These are phyloP conservation scores for Pugionium dolabratum DNA, from an alignment of 345 rosid species.

Conservation along the genomic window DNA sequence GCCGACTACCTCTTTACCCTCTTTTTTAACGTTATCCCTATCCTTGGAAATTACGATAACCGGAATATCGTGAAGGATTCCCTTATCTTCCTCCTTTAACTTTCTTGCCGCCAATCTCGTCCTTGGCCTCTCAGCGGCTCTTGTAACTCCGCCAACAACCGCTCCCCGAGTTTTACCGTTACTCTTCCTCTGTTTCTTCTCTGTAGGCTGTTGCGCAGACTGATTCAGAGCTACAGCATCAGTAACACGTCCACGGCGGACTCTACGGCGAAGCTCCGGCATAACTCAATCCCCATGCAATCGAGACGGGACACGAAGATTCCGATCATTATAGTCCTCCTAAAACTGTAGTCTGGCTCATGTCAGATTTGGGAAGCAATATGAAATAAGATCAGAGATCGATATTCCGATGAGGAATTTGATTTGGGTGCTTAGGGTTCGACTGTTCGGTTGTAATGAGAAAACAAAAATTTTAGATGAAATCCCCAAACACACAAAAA, in stretches of 20 bases:
- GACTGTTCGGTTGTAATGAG: conserved; percentile 37
- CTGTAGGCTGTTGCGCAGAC: conserved; percentile 30
- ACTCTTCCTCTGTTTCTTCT: conserved; percentile 35
- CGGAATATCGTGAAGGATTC: conserved; percentile 31
- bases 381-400: conserved; percentile 3
- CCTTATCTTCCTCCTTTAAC: conserved; percentile 47
- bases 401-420: conserved; percentile 28
- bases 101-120: conserved; percentile 56
- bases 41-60: conserved; percentile 42
- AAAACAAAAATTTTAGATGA: background rate
- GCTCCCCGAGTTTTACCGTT: conserved; percentile 50
- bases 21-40: conserved; percentile 36
- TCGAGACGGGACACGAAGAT: conserved; percentile 44
- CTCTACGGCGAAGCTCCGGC: conserved; percentile 92
- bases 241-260: conserved; percentile 63
- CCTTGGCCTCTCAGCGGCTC: conserved; percentile 51
- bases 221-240: conserved; percentile 36
- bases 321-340: conserved; percentile 53
- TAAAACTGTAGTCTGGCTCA: conserved; percentile 27
- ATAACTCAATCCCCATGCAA: conserved; percentile 84
- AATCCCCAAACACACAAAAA: too few relatives aligned
- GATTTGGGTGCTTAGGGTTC: conserved; percentile 46
- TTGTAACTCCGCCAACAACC: conserved; percentile 39
- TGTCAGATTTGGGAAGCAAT: conserved; percentile 34
- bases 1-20: conserved; percentile 39